Evolutionary conservation across 352 stramenopile species (phyloP).

Genomic region (Pythium vanterpoolii): DNA sequence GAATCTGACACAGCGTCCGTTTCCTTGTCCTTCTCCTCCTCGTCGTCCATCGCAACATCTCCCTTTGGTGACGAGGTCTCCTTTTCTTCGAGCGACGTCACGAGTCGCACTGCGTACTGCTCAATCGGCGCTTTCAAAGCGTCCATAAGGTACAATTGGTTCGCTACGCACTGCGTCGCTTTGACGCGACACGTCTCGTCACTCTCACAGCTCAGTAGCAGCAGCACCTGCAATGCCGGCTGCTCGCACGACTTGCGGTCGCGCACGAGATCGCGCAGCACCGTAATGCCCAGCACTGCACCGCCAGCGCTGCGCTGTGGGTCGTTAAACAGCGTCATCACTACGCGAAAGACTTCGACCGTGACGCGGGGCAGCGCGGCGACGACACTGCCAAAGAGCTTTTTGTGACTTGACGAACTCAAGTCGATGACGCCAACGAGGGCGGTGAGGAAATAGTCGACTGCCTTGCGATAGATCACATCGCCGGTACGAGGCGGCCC

Average conservation of each 20-base stretch:
- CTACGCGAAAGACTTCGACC: conserved; percentile 52
- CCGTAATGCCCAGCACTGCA: conserved; percentile 67
- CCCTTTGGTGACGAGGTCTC: background rate
- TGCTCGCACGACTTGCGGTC: conserved; percentile 54
- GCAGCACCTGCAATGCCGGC: conserved; percentile 52
- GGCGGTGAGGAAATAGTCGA: conserved; percentile 49
- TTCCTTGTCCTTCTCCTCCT: background rate
- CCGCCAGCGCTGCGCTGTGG: conserved; percentile 35
- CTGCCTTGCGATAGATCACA: conserved; percentile 37
- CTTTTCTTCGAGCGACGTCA: conserved; percentile 43
- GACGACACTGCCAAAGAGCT: conserved; percentile 61
- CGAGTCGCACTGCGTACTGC: conserved; percentile 50
- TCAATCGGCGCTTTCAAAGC: conserved; percentile 58
- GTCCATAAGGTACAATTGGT: conserved; percentile 66
- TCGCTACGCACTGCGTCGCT: conserved; percentile 72
- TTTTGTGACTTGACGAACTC: conserved; percentile 57
- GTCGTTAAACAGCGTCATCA: conserved; percentile 42
- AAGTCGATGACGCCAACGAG: conserved; percentile 51
- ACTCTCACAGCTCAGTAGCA: conserved; percentile 65
- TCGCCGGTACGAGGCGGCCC: conserved; percentile 16
- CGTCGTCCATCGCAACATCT: background rate
- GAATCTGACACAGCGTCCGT: background rate
- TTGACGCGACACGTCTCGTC: conserved; percentile 69
- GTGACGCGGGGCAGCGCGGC: conserved; percentile 52
- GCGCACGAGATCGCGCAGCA: conserved; percentile 65